Conservation (phyloP, 768 basidiomycete genomes). For the Suillus fuscotomentosus region DNA sequence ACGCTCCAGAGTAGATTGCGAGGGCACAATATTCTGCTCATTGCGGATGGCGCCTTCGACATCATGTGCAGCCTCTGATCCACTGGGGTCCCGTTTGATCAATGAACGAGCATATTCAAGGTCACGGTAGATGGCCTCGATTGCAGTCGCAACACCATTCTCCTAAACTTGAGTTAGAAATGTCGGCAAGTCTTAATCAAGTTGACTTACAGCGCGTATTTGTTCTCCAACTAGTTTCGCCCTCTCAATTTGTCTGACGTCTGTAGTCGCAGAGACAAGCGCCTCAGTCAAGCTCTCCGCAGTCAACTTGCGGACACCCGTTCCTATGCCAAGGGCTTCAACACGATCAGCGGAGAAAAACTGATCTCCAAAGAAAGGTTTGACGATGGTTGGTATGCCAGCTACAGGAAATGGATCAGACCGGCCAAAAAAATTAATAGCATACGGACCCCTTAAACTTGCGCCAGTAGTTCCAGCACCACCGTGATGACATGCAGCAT, state of each 20-base stretch:
- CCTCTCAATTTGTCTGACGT: slow-evolving; percentile 83
- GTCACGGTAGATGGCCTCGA: slow-evolving; percentile 95
- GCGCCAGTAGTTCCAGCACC: slow-evolving; percentile 97
- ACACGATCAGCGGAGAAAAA: slow-evolving; percentile 98
- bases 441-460: slow-evolving; percentile 74
- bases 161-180: slow-evolving; percentile 52
- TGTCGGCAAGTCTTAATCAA: neutral
- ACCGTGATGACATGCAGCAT: slow-evolving; percentile 98
- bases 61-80: slow-evolving; percentile 13
- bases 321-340: slow-evolving; percentile 92
- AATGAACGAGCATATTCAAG: slow-evolving; percentile 90
- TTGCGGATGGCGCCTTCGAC: slow-evolving; percentile 22
- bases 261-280: slow-evolving; percentile 77
- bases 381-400: slow-evolving; percentile 93
- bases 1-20: slow-evolving; percentile 27
- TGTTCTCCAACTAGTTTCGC: slow-evolving; percentile 84
- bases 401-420: slow-evolving; percentile 40
- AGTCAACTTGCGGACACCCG: slow-evolving; percentile 84
- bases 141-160: slow-evolving; percentile 89
- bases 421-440: neutral
- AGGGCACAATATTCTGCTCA: slow-evolving; percentile 30
- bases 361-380: slow-evolving; percentile 98
- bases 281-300: slow-evolving; percentile 78
- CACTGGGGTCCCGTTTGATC: slow-evolving; percentile 55
- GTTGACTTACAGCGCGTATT: slow-evolving; percentile 67